A percentile compares a stretch with the other conserved stretches of the same genome.
Conservation (phyloP, 768 basidiomycete species). For the Harrya chromipes region DNA sequence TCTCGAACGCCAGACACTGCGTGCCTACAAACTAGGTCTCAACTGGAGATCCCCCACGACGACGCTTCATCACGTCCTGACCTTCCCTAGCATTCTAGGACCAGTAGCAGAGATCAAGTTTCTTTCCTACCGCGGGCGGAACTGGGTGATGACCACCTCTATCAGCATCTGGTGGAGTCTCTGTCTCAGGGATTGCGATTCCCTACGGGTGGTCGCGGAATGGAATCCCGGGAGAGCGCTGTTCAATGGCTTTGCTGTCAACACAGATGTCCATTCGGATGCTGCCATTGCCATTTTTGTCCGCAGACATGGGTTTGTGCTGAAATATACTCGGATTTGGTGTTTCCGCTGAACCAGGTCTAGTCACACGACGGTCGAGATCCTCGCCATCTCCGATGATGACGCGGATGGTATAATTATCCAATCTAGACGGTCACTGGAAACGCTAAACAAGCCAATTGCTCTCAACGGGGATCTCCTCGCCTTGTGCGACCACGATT, state of each 20-base stretch:
- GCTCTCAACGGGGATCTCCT: conserved; percentile 50
- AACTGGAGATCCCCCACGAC: conserved; percentile 43
- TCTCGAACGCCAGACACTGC: conserved; percentile 44
- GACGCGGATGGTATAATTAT: conserved; percentile 23
- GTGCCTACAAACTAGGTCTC: conserved; percentile 44
- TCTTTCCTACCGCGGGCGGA: conserved; percentile 42
- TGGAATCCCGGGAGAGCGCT: conserved; percentile 56
- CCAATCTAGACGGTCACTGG: conserved; percentile 32
- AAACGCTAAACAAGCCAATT: conserved; percentile 45
- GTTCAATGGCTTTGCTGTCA: conserved; percentile 51
- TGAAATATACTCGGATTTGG: conserved; percentile 5
- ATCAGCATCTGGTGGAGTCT: conserved; percentile 61
- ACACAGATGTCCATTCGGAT: conserved; percentile 41
- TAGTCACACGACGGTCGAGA: conserved; percentile 24
- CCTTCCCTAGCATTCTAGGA: conserved; percentile 33
- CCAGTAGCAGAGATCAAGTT: conserved; percentile 54
- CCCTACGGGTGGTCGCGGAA: conserved; percentile 35
- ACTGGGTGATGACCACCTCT: conserved; percentile 51
- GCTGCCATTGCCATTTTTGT: conserved; percentile 52
- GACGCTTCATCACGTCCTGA: conserved; percentile 17
- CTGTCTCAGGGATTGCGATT: conserved; percentile 45
- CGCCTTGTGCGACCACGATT: conserved; percentile 50
- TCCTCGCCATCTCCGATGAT: conserved; percentile 25
- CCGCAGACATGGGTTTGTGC: conserved; percentile 43
- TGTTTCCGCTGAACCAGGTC: conserved; percentile 12